Conservation (phyloP, 2,329 filamentous ascomycete species). For the Calonectria naviculata region DNA sequence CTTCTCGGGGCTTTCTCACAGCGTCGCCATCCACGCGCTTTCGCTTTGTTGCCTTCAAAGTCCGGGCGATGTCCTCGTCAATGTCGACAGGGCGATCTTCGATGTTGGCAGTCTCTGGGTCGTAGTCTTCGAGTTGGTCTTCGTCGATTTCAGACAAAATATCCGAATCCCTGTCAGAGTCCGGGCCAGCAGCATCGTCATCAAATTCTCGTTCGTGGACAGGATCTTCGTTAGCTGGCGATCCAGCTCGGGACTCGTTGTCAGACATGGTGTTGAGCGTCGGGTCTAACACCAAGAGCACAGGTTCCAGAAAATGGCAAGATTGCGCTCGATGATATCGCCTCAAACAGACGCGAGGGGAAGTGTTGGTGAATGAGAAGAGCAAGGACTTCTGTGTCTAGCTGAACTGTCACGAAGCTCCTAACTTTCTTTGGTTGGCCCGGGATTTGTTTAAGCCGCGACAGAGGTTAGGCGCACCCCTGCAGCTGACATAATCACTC, state of each 20-base stretch:
- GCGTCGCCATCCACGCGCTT: constrained; percentile 73
- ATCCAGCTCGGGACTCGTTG: constrained; percentile 53
- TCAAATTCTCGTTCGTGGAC: constrained; percentile 52
- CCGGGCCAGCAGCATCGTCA: constrained; percentile 47
- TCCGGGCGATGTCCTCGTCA: constrained; percentile 73
- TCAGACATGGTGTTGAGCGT: constrained; percentile 56
- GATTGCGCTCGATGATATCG: neutral
- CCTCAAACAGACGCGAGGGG: neutral
- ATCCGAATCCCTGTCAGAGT: constrained; percentile 68
- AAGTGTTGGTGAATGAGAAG: neutral
- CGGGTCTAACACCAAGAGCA: neutral
- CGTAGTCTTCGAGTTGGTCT: constrained; percentile 77
- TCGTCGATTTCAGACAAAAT: constrained; percentile 76
- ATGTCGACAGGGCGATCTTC: constrained; percentile 74
- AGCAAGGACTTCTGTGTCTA: neutral
- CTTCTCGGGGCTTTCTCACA: constrained; percentile 79
- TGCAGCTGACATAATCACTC: constrained; percentile 45
- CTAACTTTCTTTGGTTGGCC: constrained; percentile 23
- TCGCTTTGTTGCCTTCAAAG: constrained; percentile 72
- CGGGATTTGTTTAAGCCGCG: constrained; percentile 26
- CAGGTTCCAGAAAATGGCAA: neutral
- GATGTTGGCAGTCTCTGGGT: constrained; percentile 71
- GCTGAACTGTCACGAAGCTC: constrained; percentile 15
- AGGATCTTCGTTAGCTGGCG: constrained; percentile 47
- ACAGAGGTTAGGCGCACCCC: constrained; percentile 31